These are phyloP conservation scores for Colletotrichum orchidophilum DNA, from an alignment of 2,329 filamentous ascomycete genomes.

Conservation along the genomic window DNA sequence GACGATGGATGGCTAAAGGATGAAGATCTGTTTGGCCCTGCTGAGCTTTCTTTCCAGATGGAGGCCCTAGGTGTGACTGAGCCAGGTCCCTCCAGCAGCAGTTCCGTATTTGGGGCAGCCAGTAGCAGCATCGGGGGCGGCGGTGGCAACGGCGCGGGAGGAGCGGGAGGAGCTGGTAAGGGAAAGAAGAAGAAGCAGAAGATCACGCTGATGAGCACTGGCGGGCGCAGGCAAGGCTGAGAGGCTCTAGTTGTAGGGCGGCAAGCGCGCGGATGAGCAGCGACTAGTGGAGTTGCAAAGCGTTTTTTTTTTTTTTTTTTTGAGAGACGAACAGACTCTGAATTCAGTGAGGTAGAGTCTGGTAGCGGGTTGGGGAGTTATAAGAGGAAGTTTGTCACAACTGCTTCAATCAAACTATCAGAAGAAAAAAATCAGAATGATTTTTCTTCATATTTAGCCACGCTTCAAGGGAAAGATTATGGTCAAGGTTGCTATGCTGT, in stretches of 20 bases:
- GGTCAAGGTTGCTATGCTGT: not conserved
- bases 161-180: conserved; percentile 52
- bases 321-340: not conserved
- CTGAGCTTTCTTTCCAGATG: conserved; percentile 69
- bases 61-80: conserved; percentile 59
- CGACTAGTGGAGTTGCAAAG: not conserved
- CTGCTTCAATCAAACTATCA: conserved; percentile 1
- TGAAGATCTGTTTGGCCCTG: conserved; percentile 74
- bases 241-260: not conserved
- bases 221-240: conserved; percentile 58
- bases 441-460: not conserved
- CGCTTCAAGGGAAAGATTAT: not conserved
- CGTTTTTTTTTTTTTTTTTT: not conserved
- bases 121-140: not conserved
- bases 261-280: not conserved
- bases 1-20: conserved; percentile 90
- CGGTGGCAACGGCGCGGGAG: conserved; percentile 38
- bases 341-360: conserved; percentile 7
- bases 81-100: conserved; percentile 26
- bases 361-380: not conserved
- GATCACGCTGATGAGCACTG: conserved; percentile 77
- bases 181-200: conserved; percentile 77
- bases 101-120: conserved; percentile 24
- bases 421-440: not conserved
- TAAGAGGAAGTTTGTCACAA: not conserved